phyloP scores from a whole-genome alignment of 176 grass and related monocot species.

The Oryza meyeriana region DNA sequence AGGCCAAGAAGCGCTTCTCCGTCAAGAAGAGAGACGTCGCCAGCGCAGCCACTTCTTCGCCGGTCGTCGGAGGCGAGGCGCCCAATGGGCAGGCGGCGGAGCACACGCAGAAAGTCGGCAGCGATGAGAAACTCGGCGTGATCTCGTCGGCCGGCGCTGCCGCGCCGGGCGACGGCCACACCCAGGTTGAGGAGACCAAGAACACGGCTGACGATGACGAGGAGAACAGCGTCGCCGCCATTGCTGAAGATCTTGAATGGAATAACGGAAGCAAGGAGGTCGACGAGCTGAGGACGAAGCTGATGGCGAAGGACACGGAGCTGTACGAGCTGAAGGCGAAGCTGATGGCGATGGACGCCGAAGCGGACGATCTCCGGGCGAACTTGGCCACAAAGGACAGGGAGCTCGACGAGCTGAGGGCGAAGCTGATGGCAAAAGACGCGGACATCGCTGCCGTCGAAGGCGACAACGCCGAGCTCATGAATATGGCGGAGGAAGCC shows the following conservation, averaged over 20 bases:
- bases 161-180: not conserved
- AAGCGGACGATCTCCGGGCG: constrained; percentile 15
- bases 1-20: constrained; percentile 58
- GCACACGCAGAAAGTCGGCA: not conserved
- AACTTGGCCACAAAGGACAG: constrained; percentile 26
- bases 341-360: constrained; percentile 31
- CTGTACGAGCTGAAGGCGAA: constrained; percentile 31
- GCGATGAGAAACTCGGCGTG: not conserved
- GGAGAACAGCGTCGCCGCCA: not conserved
- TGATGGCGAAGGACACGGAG: constrained; percentile 49
- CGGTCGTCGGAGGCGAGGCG: not conserved
- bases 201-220: not conserved
- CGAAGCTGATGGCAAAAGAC: constrained; percentile 39
- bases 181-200: not conserved
- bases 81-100: constrained; percentile 5
- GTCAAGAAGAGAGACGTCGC: constrained; percentile 12
- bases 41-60: not conserved
- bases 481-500: constrained; percentile 22
- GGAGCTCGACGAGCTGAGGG: constrained; percentile 20
- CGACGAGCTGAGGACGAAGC: constrained; percentile 33
- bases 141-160: constrained; percentile 7
- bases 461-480: constrained; percentile 51
- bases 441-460: constrained; percentile 38
- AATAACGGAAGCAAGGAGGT: constrained; percentile 13
- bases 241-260: not conserved